These are phyloP conservation scores for Vachellia collinsii DNA, from an alignment of 306 rosid genomes.

Conservation along the genomic window DNA sequence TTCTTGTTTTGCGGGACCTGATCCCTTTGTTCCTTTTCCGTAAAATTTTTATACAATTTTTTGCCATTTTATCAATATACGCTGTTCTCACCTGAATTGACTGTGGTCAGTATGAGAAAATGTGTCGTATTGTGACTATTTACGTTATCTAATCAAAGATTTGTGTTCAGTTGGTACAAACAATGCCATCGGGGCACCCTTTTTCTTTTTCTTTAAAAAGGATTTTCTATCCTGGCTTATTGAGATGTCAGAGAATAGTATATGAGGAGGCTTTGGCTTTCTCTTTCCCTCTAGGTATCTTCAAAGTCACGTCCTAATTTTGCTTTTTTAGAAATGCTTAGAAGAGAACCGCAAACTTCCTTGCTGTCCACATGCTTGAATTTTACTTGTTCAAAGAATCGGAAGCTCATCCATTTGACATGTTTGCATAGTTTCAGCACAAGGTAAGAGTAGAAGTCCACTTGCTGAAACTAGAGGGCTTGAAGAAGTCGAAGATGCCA, in stretches of 20 bases:
- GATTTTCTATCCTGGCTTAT: slow-evolving; percentile 9
- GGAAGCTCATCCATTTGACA: slow-evolving; percentile 17
- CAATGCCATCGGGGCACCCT: background rate
- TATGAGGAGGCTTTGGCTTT: background rate
- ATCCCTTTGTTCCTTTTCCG: slow-evolving; percentile 8
- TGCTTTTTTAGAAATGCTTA: slow-evolving; percentile 2
- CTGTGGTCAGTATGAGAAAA: slow-evolving; percentile 7
- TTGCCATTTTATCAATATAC: slow-evolving; percentile 12
- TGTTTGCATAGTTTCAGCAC: slow-evolving; percentile 43
- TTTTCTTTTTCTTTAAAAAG: background rate
- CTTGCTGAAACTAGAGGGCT: slow-evolving; percentile 51
- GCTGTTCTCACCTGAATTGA: slow-evolving; percentile 16
- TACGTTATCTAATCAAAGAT: slow-evolving; percentile 9
- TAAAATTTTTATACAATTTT: background rate
- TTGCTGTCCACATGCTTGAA: background rate
- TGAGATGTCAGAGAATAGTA: slow-evolving; percentile 18
- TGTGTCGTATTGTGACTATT: background rate
- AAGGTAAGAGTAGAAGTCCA: slow-evolving; percentile 48
- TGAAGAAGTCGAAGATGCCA: slow-evolving; percentile 60
- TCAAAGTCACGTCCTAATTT: slow-evolving; percentile 7
- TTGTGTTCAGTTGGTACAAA: background rate
- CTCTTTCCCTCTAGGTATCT: slow-evolving; percentile 10
- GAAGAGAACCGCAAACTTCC: background rate
- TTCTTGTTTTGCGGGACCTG: slow-evolving; percentile 15
- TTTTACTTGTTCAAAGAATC: slow-evolving; percentile 10